Evolutionary conservation across 2,329 filamentous ascomycete species (phyloP).

Genomic region (Claviceps africana): DNA sequence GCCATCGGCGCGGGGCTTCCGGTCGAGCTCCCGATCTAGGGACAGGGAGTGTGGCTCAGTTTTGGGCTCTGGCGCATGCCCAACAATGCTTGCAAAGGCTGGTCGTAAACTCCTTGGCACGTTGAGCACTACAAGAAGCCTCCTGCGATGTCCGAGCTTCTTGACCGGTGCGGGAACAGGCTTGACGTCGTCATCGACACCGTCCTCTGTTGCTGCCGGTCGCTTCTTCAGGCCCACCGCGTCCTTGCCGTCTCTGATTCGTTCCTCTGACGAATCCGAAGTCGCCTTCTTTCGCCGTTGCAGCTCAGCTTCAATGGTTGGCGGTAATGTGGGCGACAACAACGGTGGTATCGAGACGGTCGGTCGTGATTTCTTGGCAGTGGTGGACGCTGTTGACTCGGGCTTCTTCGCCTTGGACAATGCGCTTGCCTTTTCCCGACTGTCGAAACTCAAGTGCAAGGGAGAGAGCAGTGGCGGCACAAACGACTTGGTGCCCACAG

Average conservation of each 20-base stretch:
- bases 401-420: slow-evolving; percentile 18
- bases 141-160: slow-evolving; percentile 12
- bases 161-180: neutral
- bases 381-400: slow-evolving; percentile 11
- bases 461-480: slow-evolving; percentile 42
- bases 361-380: slow-evolving; percentile 24
- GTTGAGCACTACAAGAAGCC: slow-evolving; percentile 31
- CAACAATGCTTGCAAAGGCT: slow-evolving; percentile 32
- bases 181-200: slow-evolving; percentile 17
- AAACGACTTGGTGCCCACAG: slow-evolving; percentile 20
- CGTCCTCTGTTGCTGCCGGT: slow-evolving; percentile 16
- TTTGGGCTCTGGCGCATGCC: slow-evolving; percentile 22
- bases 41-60: slow-evolving; percentile 20
- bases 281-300: slow-evolving; percentile 18
- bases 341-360: slow-evolving; percentile 31
- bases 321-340: slow-evolving; percentile 42
- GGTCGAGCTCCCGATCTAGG: slow-evolving; percentile 10
- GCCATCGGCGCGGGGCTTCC: slow-evolving; percentile 27
- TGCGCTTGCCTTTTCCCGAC: slow-evolving; percentile 20
- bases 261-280: slow-evolving; percentile 11
- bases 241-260: slow-evolving; percentile 10
- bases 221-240: slow-evolving; percentile 14
- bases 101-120: slow-evolving; percentile 34
- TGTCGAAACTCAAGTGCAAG: slow-evolving; percentile 30
- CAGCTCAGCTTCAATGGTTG: slow-evolving; percentile 31